Conservation (phyloP, 257 asterid species). For the Ehretia macrophylla region DNA sequence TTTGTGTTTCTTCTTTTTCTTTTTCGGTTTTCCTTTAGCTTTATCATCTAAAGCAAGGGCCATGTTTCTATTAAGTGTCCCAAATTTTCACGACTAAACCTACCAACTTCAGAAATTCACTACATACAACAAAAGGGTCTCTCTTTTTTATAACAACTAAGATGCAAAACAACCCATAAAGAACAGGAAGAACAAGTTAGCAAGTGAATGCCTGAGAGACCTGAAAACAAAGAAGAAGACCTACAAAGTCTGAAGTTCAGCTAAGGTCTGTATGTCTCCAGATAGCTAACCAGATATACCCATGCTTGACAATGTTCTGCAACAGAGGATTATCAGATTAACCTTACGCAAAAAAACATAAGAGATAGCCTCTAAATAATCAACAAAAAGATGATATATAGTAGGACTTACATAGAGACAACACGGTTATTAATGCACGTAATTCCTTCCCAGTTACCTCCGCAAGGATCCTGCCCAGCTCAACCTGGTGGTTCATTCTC, state of each 20-base stretch:
- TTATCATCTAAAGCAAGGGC: too few relatives aligned
- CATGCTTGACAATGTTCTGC: constrained; percentile 2
- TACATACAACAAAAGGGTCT: too few relatives aligned
- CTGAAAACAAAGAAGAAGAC: constrained; percentile 9
- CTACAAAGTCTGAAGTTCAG: constrained; percentile 71
- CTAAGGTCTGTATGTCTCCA: constrained; percentile 52
- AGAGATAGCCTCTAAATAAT: background rate
- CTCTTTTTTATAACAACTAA: too few relatives aligned
- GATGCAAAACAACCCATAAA: too few relatives aligned
- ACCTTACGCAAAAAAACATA: background rate
- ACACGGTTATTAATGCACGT: constrained; percentile 40
- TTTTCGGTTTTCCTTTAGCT: too few relatives aligned
- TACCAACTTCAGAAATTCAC: too few relatives aligned
- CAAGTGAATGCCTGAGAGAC: too few relatives aligned
- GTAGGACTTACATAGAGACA: constrained; percentile 41
- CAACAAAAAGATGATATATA: background rate
- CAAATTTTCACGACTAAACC: too few relatives aligned
- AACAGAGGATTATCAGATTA: constrained; percentile 3
- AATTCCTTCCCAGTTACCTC: constrained; percentile 60
- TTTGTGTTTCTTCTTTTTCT: too few relatives aligned
- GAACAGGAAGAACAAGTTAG: too few relatives aligned
- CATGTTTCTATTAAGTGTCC: too few relatives aligned
- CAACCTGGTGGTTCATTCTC: constrained; percentile 61
- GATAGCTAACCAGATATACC: constrained; percentile 56
- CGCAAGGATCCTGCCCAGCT: constrained; percentile 69